Evolutionary conservation across 306 rosid genomes (phyloP).

Genomic region (Sicyos edulis): DNA sequence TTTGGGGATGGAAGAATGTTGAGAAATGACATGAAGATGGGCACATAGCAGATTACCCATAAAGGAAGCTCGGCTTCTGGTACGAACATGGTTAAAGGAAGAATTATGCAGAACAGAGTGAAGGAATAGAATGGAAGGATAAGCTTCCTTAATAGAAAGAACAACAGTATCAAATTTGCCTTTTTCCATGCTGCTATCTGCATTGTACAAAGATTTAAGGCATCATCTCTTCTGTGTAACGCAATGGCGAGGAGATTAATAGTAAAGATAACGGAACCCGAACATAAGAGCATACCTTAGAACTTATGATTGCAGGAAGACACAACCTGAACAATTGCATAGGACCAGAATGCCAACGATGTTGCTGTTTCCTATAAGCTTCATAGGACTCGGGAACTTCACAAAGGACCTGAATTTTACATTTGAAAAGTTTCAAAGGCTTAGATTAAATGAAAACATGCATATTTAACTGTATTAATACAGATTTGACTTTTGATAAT

Average conservation of each 20-base stretch:
- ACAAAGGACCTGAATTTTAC: conserved; percentile 61
- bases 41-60: conserved; percentile 95
- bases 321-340: conserved; percentile 92
- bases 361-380: conserved; percentile 96
- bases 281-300: conserved; percentile 50
- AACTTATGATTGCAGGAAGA: conserved; percentile 71
- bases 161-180: conserved; percentile 74
- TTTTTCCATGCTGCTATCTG: conserved; percentile 84
- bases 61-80: conserved; percentile 95
- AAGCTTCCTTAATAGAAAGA: conserved; percentile 83
- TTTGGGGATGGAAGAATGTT: conserved; percentile 90
- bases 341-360: conserved; percentile 99
- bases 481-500: not conserved
- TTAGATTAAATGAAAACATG: conserved; percentile 7
- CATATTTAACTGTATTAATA: not conserved
- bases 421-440: not conserved
- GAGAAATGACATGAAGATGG: conserved; percentile 79
- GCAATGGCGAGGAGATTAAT: conserved; percentile 1
- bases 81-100: conserved; percentile 91
- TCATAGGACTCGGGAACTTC: conserved; percentile 96
- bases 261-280: conserved; percentile 18
- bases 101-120: conserved; percentile 92
- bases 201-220: conserved; percentile 30
- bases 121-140: conserved; percentile 95
- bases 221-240: conserved; percentile 6